Conservation (phyloP, 2,329 filamentous ascomycete species). For the Xylariaceae sp. region DNA sequence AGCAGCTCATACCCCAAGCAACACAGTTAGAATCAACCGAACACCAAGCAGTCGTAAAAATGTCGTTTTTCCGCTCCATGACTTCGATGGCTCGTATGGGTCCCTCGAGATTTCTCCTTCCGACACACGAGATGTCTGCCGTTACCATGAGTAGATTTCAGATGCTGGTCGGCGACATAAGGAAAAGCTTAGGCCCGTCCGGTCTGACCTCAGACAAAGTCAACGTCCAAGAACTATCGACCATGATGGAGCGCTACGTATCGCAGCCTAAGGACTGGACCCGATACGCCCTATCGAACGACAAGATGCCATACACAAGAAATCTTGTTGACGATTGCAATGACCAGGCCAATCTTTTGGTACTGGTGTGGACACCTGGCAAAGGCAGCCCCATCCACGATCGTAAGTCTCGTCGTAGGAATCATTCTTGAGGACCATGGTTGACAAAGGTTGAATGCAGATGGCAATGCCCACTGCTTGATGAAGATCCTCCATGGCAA, state of each 20-base stretch:
- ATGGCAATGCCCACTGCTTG: slow-evolving; percentile 83
- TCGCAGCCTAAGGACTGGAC: slow-evolving; percentile 69
- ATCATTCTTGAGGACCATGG: too few species aligned
- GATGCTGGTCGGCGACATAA: slow-evolving; percentile 68
- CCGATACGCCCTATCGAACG: slow-evolving; percentile 70
- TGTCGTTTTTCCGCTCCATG: too few species aligned
- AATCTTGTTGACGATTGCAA: slow-evolving; percentile 91
- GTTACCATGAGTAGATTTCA: slow-evolving; percentile 54
- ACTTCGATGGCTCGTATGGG: too few species aligned
- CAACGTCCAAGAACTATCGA: slow-evolving; percentile 66
- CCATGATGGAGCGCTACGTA: slow-evolving; percentile 70
- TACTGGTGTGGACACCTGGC: slow-evolving; percentile 85
- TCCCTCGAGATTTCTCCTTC: neutral
- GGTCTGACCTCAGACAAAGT: slow-evolving; percentile 80
- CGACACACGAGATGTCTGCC: slow-evolving; percentile 2
- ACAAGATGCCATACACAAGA: slow-evolving; percentile 70
- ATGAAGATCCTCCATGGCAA: slow-evolving; percentile 83
- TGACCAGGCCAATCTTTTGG: slow-evolving; percentile 60
- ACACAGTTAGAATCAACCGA: too few species aligned
- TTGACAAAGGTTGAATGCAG: too few species aligned
- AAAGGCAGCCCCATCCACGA: slow-evolving; percentile 85
- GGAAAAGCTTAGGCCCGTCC: slow-evolving; percentile 69
- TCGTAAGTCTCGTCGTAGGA: slow-evolving; percentile 27
- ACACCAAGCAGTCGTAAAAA: too few species aligned
- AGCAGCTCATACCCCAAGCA: too few species aligned